Conservation (phyloP, 208 protist species). For the Leptomonas seymouri region DNA sequence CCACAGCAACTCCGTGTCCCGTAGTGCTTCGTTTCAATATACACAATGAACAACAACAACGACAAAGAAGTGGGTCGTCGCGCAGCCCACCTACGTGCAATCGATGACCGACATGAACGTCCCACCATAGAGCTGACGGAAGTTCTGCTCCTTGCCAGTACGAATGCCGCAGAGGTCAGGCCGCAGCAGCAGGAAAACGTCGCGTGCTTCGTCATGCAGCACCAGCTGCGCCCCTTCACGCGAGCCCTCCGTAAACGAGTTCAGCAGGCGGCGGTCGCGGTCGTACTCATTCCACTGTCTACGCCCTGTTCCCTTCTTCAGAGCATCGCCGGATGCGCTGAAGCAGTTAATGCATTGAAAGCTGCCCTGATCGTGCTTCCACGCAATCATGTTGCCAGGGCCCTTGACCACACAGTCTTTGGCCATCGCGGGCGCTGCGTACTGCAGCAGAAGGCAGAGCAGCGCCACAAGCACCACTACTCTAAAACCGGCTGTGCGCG, state of each 20-base stretch:
- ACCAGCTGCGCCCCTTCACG: constrained; percentile 46
- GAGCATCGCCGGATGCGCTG: not conserved
- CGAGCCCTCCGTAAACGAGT: constrained; percentile 46
- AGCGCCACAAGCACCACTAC: not conserved
- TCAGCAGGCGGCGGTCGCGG: constrained; percentile 26
- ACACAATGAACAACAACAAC: not conserved
- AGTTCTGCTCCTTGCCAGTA: constrained; percentile 45
- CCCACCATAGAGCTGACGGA: constrained; percentile 70
- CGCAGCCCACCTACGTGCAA: constrained; percentile 45
- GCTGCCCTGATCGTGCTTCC: constrained; percentile 67
- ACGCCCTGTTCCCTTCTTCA: not conserved
- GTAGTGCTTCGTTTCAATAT: too few species aligned
- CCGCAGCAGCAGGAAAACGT: constrained; percentile 62
- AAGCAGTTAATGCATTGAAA: constrained; percentile 53
- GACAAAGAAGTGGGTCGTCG: not conserved
- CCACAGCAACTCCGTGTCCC: too few species aligned
- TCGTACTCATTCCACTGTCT: constrained; percentile 65
- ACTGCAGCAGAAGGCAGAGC: not conserved
- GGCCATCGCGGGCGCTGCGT: constrained; percentile 7
- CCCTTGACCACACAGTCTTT: constrained; percentile 45
- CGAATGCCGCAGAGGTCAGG: constrained; percentile 62
- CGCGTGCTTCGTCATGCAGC: constrained; percentile 41
- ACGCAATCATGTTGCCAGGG: constrained; percentile 39
- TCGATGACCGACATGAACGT: constrained; percentile 60
- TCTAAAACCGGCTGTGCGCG: not conserved